A percentile compares a stretch with the other conserved stretches of the same genome.
phyloP scores from a whole-genome alignment of 768 basidiomycete genomes.

The Tulasnella sp. region DNA sequence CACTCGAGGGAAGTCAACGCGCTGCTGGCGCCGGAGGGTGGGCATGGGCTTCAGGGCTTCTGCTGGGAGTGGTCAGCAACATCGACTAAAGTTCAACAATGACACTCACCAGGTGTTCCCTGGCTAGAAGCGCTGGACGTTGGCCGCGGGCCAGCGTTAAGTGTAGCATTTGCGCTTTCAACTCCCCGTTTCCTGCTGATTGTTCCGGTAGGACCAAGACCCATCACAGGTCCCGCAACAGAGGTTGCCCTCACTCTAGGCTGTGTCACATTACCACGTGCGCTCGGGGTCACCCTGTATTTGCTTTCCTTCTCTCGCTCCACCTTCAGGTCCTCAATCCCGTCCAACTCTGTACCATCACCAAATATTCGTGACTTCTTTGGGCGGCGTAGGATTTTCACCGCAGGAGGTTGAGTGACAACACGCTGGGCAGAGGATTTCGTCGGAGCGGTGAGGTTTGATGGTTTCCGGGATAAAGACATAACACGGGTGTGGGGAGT shows the following conservation, averaged over 20 bases:
- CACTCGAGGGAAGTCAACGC: slow-evolving; percentile 32
- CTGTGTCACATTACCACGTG: slow-evolving; percentile 49
- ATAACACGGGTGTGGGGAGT: not conserved
- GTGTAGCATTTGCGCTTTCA: not conserved
- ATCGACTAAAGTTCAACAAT: not conserved
- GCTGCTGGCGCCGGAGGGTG: not conserved
- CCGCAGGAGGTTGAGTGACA: slow-evolving; percentile 29
- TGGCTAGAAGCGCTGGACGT: slow-evolving; percentile 7
- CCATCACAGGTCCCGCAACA: slow-evolving; percentile 22
- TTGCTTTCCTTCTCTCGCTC: slow-evolving; percentile 70
- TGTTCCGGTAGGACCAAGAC: slow-evolving; percentile 2
- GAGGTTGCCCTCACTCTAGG: not conserved
- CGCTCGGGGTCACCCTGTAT: slow-evolving; percentile 64
- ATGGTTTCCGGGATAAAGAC: not conserved
- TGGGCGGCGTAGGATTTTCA: slow-evolving; percentile 60
- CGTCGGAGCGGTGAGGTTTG: slow-evolving; percentile 1
- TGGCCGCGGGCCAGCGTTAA: not conserved
- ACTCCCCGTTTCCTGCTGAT: slow-evolving; percentile 9
- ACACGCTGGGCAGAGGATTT: slow-evolving; percentile 27
- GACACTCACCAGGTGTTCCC: not conserved
- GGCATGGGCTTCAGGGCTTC: slow-evolving; percentile 31
- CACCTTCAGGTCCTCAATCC: slow-evolving; percentile 74
- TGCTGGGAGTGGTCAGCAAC: slow-evolving; percentile 23
- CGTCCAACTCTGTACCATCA: slow-evolving; percentile 83
- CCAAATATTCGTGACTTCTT: slow-evolving; percentile 68